A percentile compares a stretch with the other conserved stretches of the same genome.
phyloP scores from a whole-genome alignment of 176 grass and related monocot genomes.

The Triticum turgidum region DNA sequence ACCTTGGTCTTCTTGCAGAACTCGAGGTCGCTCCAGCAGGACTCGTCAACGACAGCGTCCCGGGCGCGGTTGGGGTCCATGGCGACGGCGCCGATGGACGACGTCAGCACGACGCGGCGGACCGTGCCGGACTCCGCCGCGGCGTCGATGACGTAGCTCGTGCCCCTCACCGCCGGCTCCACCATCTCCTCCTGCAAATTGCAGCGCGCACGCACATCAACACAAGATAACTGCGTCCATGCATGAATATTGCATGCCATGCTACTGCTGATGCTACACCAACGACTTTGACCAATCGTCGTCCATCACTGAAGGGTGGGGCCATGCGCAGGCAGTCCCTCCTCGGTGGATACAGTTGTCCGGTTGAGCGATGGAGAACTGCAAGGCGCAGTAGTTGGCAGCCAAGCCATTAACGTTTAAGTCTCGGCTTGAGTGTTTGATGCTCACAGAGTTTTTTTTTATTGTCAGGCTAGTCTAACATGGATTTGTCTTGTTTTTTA shows the following conservation, averaged over 20 bases:
- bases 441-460: no score
- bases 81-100: slow-evolving; percentile 71
- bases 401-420: no score
- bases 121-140: slow-evolving; percentile 63
- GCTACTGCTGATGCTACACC: no score
- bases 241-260: neutral
- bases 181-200: slow-evolving; percentile 63
- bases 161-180: slow-evolving; percentile 77
- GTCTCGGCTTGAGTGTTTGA: no score
- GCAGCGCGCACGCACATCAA: neutral
- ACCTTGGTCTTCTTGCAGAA: slow-evolving; percentile 69
- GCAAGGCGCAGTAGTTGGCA: no score
- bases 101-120: slow-evolving; percentile 73
- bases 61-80: slow-evolving; percentile 62
- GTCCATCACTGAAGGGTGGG: no score
- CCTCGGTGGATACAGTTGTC: no score
- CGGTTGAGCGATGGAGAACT: neutral
- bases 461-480: no score
- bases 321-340: no score
- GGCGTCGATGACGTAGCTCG: slow-evolving; percentile 58
- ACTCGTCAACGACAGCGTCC: slow-evolving; percentile 70
- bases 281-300: no score
- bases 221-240: neutral
- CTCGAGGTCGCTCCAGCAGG: slow-evolving; percentile 92
- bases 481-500: no score